Evolutionary conservation across 192 early-diverging fungal genomes (phyloP).

Genomic region (Anaeromyces robustus): DNA sequence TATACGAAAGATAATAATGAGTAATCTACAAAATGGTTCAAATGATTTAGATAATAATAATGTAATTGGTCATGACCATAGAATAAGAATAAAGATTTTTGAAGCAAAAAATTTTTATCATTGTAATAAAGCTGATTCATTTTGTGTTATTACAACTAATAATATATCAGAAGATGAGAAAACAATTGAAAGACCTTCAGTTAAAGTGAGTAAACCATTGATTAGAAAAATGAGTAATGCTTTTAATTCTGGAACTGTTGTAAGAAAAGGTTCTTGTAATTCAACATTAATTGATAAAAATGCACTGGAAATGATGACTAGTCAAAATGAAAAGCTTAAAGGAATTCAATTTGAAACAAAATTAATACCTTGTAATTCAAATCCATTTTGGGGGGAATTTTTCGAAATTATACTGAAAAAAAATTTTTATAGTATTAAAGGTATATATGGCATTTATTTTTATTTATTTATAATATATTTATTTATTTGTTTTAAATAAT

Average conservation of each 20-base stretch:
- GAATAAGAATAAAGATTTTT: neutral
- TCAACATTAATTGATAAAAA: neutral
- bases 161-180: neutral
- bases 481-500: too few relatives aligned
- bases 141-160: neutral
- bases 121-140: neutral
- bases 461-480: neutral
- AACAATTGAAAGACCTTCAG: neutral
- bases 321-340: neutral
- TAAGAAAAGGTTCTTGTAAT: neutral
- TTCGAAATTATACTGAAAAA: neutral
- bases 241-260: neutral
- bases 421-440: neutral
- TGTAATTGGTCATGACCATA: neutral
- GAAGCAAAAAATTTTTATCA: neutral
- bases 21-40: too few relatives aligned
- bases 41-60: too few relatives aligned
- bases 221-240: neutral
- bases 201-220: neutral
- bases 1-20: too few relatives aligned
- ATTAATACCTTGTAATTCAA: neutral
- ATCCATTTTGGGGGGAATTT: neutral
- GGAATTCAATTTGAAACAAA: neutral
- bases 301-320: neutral
- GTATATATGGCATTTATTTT: neutral